Conservation (phyloP, 2,329 filamentous ascomycete genomes). For the Curvularia spicifera region DNA sequence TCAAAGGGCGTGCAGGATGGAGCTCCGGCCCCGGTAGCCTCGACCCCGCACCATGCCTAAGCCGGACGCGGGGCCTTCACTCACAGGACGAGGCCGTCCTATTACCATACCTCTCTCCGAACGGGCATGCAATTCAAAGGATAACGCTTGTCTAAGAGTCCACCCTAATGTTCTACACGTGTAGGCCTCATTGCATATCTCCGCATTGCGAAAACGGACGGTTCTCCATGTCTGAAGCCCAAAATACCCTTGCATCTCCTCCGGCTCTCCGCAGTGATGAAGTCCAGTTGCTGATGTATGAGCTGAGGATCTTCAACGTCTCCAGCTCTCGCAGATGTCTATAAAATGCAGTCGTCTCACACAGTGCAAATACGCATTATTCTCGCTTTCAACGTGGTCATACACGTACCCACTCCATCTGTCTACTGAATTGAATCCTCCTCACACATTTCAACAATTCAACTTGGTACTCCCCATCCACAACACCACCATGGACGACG, state of each 20-base stretch:
- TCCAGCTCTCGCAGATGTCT: not conserved
- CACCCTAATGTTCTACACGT: not conserved
- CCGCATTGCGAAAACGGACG: not conserved
- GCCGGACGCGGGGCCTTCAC: conserved; percentile 6
- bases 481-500: conserved; percentile 42
- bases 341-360: not conserved
- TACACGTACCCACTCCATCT: not conserved
- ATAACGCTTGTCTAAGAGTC: not conserved
- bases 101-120: not conserved
- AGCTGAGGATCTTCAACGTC: not conserved
- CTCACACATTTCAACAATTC: not conserved
- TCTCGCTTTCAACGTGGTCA: not conserved
- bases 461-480: not conserved
- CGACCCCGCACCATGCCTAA: conserved; percentile 18
- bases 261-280: conserved; percentile 38
- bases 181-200: not conserved
- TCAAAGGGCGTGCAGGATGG: too few relatives aligned
- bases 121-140: not conserved
- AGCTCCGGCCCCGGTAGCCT: not conserved
- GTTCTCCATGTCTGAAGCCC: not conserved
- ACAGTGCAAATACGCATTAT: not conserved
- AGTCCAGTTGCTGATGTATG: conserved; percentile 8
- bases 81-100: not conserved
- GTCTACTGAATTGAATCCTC: not conserved
- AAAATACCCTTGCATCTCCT: conserved; percentile 6